A percentile compares a stretch with the other conserved stretches of the same genome.
phyloP scores from a whole-genome alignment of 1,139 yeast species.

The Yamadazyma atlantica region DNA sequence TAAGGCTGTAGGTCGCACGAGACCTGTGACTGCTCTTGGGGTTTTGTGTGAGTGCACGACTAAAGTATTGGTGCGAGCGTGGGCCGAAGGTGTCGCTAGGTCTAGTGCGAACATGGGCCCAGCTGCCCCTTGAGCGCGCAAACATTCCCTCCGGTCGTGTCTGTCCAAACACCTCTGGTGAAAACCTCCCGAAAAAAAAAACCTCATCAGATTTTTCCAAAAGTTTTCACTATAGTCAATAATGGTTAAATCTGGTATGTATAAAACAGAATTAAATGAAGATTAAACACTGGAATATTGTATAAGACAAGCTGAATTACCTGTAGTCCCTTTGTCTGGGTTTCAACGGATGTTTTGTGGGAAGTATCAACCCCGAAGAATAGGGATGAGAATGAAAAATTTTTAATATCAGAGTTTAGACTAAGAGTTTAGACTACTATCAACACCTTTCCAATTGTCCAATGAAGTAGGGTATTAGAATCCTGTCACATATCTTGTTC shows the following conservation, averaged over 20 bases:
- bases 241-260: slow-evolving; percentile 70
- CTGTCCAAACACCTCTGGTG: background rate
- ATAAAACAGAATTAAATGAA: slow-evolving; percentile 4
- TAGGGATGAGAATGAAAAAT: background rate
- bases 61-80: too few species aligned
- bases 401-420: background rate
- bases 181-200: slow-evolving; percentile 5
- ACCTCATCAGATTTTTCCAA: slow-evolving; percentile 8
- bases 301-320: too few species aligned
- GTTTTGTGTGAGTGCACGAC: too few species aligned
- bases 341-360: too few species aligned
- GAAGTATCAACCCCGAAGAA: too few species aligned
- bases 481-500: too few species aligned
- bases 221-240: slow-evolving; percentile 21
- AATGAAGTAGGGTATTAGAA: too few species aligned
- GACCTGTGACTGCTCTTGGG: too few species aligned
- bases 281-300: background rate
- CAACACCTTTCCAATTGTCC: background rate
- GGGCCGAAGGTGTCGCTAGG: too few species aligned
- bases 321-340: too few species aligned
- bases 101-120: too few species aligned
- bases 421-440: background rate
- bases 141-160: slow-evolving; percentile 3
- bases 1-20: too few species aligned
- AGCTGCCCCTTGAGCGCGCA: background rate